Conservation (phyloP, 2,329 filamentous ascomycete genomes). For the Colletotrichum phormii region DNA sequence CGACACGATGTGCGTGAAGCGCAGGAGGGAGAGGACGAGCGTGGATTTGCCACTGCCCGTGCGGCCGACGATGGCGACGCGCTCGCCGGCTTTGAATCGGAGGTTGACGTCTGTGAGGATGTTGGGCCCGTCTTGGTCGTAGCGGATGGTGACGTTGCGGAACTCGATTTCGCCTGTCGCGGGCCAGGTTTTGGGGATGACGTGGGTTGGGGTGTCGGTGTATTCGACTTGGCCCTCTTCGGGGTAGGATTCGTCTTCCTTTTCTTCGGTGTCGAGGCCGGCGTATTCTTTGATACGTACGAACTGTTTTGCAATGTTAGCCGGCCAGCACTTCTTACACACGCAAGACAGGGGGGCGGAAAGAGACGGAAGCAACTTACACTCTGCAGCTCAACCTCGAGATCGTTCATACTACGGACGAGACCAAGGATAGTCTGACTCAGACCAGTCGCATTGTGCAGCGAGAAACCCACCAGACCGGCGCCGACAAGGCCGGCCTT, state of each 20-base stretch:
- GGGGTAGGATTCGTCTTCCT: constrained; percentile 52
- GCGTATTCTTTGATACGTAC: constrained; percentile 63
- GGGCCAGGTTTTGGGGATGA: constrained; percentile 58
- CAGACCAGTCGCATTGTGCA: constrained; percentile 66
- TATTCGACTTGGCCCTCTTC: constrained; percentile 50
- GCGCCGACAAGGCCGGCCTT: constrained; percentile 59
- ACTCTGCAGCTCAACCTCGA: constrained; percentile 68
- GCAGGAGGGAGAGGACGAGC: constrained; percentile 64
- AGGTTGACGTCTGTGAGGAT: constrained; percentile 64
- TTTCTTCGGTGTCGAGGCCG: constrained; percentile 57
- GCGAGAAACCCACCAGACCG: constrained; percentile 66
- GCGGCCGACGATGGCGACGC: constrained; percentile 83
- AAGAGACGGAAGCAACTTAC: constrained; percentile 47
- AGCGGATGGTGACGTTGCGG: constrained; percentile 62
- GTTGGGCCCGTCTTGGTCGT: constrained; percentile 57
- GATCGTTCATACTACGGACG: constrained; percentile 66
- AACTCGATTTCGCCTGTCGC: constrained; percentile 61
- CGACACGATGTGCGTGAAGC: constrained; percentile 63
- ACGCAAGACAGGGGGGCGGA: no score
- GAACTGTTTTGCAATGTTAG: constrained; percentile 47
- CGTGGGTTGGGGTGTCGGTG: constrained; percentile 50
- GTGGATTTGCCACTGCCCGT: constrained; percentile 89
- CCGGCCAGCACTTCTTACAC: background rate
- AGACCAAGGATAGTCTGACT: constrained; percentile 63
- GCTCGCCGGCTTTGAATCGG: constrained; percentile 73